Conservation (phyloP, 768 basidiomycete genomes). For the Suillus variegatus region DNA sequence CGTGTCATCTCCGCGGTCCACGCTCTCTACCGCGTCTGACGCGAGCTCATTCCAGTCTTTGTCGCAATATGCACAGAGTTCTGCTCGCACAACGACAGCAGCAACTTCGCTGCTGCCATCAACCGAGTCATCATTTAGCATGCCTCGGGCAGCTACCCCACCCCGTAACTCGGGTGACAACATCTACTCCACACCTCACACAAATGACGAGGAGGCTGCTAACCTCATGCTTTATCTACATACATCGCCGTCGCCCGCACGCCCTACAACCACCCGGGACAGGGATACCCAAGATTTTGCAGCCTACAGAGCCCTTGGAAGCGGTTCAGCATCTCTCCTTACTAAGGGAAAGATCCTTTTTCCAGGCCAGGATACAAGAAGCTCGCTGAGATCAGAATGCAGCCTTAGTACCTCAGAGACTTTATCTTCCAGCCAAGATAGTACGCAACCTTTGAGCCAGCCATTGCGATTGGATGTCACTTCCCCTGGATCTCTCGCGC, state of each 20-base stretch:
- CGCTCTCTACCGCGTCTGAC: conserved; percentile 68
- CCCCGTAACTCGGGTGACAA: conserved; percentile 33
- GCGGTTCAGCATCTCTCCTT: conserved; percentile 44
- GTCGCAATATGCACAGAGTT: conserved; percentile 68
- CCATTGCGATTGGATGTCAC: conserved; percentile 18
- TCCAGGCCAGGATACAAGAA: conserved; percentile 36
- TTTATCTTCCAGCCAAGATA: conserved; percentile 27
- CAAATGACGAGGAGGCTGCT: conserved; percentile 78
- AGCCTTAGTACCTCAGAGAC: conserved; percentile 26
- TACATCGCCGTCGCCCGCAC: conserved; percentile 80
- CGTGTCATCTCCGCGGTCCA: conserved; percentile 70
- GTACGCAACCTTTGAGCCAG: conserved; percentile 22
- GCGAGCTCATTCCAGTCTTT: conserved; percentile 61
- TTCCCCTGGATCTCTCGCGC: conserved; percentile 22
- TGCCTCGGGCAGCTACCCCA: conserved; percentile 37
- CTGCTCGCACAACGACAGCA: conserved; percentile 52
- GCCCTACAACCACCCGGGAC: conserved; percentile 50
- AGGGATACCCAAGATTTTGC: conserved; percentile 52
- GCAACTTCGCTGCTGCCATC: conserved; percentile 40
- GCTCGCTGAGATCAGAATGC: conserved; percentile 29
- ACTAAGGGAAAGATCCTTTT: conserved; percentile 74
- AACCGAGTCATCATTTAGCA: conserved; percentile 40
- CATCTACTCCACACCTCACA: conserved; percentile 50
- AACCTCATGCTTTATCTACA: conserved; percentile 84
- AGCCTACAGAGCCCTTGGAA: conserved; percentile 58